These are phyloP conservation scores for Helicostylum pulchrum DNA, from an alignment of 192 early-diverging fungal species.

Conservation along the genomic window DNA sequence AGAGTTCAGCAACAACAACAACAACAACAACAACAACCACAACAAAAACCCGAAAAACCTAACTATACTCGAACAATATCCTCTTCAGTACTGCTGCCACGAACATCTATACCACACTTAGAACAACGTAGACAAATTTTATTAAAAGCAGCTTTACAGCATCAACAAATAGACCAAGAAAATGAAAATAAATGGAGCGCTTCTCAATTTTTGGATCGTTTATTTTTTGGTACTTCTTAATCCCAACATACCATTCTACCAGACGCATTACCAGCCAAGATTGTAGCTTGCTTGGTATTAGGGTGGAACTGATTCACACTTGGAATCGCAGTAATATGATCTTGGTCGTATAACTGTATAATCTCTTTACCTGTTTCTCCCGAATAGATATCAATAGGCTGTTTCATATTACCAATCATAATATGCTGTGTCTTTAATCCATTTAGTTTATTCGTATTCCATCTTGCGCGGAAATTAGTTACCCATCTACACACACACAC, in stretches of 20 bases:
- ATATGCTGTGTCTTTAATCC: slow-evolving; percentile 43
- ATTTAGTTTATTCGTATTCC: slow-evolving; percentile 43
- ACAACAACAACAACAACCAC: background rate
- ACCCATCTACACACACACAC: slow-evolving; percentile 47
- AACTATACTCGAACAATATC: background rate
- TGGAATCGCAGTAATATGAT: slow-evolving; percentile 51
- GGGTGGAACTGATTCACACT: slow-evolving; percentile 67
- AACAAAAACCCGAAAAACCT: background rate
- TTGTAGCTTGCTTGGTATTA: slow-evolving; percentile 37
- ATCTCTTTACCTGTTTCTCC: slow-evolving; percentile 50
- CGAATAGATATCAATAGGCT: slow-evolving; percentile 58
- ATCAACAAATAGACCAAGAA: background rate
- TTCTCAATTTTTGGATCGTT: slow-evolving; percentile 3
- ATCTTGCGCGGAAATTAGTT: slow-evolving; percentile 59
- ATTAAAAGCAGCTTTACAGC: slow-evolving; percentile 1
- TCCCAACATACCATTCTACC: slow-evolving; percentile 59
- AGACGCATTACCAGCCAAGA: slow-evolving; percentile 52
- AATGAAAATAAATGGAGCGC: slow-evolving; percentile 9
- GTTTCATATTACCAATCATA: slow-evolving; percentile 66
- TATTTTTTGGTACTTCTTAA: slow-evolving; percentile 2
- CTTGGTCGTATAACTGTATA: slow-evolving; percentile 43
- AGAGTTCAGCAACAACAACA: slow-evolving; percentile 15
- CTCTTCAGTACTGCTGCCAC: background rate
- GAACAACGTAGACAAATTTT: slow-evolving; percentile 5
- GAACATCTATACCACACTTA: background rate